Base-by-base conservation (phyloP, 441 rosid species). In the Populus hybrid region DNA sequence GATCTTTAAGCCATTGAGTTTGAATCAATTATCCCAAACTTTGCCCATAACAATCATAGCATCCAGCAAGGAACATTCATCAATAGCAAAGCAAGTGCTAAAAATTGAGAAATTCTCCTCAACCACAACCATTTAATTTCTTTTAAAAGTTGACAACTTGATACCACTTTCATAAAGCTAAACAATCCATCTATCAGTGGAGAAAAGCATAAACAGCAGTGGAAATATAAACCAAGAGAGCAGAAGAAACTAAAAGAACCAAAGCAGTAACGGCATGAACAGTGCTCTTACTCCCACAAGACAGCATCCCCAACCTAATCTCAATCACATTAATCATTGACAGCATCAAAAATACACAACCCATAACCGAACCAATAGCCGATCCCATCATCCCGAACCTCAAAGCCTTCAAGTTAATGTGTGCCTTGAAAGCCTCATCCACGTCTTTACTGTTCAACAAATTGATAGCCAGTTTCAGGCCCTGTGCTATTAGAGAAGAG, bases 361-460 rank as follows among this genome's bases (percentile, higher is more conserved):
- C 99, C 95, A 95, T 86, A 1, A 95, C 97, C 6, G 98, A 93
- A 31, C 99, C 98, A 2, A 81, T 71, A 12, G 98, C 97, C 2
- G 95, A 89, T 8, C 91, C 96, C 92, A 91, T 82, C 97, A 93
- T 93, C 66, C 98, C 98, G 67, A 90, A 89, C 80, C 97, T 82
- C 84, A 92, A 71, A 9, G 90, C 97, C 81, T 84, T 91, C 7
- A 92, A 64, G 74, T 89, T 93, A 12, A 95, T 94, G 74, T 87
- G 96, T 12, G 98, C 99, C 78, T 89, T 83, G 82, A 93, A 90
- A 6, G 89, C 91, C 82, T 95, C 98, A 23, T 95, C 93, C 12
- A 90, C 92, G 24, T 93, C 94, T 77, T 95, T 95, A 78, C 96
- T 91, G 76, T 95, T 95, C 64, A 95, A 83, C 76, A 93, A 84